These are phyloP conservation scores for Phytopythium ostracodes DNA, from an alignment of 352 stramenopile species.

Conservation along the genomic window DNA sequence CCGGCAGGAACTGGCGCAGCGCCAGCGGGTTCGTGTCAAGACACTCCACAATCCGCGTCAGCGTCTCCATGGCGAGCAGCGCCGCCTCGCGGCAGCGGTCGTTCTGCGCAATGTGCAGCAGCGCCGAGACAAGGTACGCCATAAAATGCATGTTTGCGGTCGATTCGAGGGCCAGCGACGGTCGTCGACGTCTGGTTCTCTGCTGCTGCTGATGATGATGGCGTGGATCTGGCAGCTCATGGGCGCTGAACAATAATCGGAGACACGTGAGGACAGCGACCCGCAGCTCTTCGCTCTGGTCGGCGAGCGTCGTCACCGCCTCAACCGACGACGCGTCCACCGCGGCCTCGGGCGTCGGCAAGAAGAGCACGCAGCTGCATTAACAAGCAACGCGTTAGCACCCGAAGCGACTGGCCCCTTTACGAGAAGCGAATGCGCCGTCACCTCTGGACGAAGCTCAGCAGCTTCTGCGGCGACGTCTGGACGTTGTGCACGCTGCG, in stretches of 20 bases:
- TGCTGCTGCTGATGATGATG: slow-evolving; percentile 6
- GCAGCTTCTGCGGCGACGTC: slow-evolving; percentile 15
- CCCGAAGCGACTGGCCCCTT: neutral
- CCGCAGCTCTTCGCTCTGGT: slow-evolving; percentile 59
- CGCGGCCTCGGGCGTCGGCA: slow-evolving; percentile 36
- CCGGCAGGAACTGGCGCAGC: slow-evolving; percentile 70
- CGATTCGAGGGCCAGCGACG: slow-evolving; percentile 12
- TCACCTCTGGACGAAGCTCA: slow-evolving; percentile 48
- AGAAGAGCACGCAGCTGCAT: slow-evolving; percentile 41
- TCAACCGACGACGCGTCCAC: neutral
- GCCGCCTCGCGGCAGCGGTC: slow-evolving; percentile 42
- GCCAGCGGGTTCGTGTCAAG: slow-evolving; percentile 25
- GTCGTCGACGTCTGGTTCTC: slow-evolving; percentile 3
- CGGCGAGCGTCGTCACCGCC: neutral
- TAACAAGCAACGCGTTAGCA: neutral
- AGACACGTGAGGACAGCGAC: slow-evolving; percentile 45
- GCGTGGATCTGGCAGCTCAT: neutral
- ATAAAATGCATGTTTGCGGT: slow-evolving; percentile 59
- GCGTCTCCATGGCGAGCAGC: slow-evolving; percentile 32
- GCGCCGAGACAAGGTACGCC: slow-evolving; percentile 54
- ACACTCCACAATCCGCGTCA: slow-evolving; percentile 33
- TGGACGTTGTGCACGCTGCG: slow-evolving; percentile 12
- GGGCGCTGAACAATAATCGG: slow-evolving; percentile 23
- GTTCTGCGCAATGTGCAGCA: slow-evolving; percentile 56
- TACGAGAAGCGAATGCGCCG: neutral